These are phyloP conservation scores for Mycosphaerella sp. DNA, from an alignment of 2,329 filamentous ascomycete genomes.

Conservation along the genomic window DNA sequence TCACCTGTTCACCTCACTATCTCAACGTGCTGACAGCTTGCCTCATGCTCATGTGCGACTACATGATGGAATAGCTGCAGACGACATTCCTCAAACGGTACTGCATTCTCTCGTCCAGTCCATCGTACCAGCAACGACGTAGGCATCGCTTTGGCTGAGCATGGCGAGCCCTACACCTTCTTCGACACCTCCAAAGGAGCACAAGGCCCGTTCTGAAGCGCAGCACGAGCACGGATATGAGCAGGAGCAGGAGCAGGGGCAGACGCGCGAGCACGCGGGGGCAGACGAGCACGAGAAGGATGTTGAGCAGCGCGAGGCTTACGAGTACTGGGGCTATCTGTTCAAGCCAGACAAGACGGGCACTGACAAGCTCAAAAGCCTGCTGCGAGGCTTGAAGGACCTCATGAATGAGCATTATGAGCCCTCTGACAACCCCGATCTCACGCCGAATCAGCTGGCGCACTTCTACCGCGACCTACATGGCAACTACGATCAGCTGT, in stretches of 20 bases:
- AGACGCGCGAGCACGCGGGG: too few relatives aligned
- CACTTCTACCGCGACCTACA: constrained; percentile 46
- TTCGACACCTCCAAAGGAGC: constrained; percentile 4
- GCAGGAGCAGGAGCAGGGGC: too few relatives aligned
- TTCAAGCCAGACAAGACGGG: constrained; percentile 49
- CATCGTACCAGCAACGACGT: not conserved
- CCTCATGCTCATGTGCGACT: not conserved
- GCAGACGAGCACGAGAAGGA: constrained; percentile 25
- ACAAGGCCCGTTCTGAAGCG: constrained; percentile 8
- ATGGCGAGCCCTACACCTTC: constrained; percentile 1
- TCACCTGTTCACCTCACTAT: not conserved
- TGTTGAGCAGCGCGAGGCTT: constrained; percentile 38
- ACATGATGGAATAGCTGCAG: not conserved
- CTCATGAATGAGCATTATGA: constrained; percentile 42
- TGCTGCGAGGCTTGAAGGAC: constrained; percentile 44
- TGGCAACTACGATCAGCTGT: constrained; percentile 55
- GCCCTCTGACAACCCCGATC: constrained; percentile 40
- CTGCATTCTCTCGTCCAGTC: not conserved
- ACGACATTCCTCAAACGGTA: not conserved
- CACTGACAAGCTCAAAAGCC: constrained; percentile 41
- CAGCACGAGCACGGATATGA: constrained; percentile 2
- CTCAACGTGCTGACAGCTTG: not conserved
- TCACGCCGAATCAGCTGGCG: constrained; percentile 46
- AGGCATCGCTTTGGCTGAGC: not conserved
- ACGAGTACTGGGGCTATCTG: constrained; percentile 47